phyloP scores from a whole-genome alignment of 257 asterid species.

The Nicotiana undulata region DNA sequence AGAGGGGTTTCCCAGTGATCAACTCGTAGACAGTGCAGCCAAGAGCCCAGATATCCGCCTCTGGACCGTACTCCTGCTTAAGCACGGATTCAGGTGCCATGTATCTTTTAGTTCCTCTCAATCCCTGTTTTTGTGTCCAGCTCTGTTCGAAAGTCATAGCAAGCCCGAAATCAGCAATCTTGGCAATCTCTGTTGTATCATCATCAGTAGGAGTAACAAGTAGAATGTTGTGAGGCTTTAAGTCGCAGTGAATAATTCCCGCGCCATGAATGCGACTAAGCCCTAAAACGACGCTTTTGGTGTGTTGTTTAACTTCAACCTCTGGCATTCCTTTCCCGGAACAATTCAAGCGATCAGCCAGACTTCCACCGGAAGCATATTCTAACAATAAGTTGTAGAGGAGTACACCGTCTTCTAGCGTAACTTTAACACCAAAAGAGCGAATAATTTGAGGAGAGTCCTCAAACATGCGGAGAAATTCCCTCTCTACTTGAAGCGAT shows the following conservation, averaged over 20 bases:
- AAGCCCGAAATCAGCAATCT: slow-evolving; percentile 9
- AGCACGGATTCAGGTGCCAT: slow-evolving; percentile 12
- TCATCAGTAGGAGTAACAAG: background rate
- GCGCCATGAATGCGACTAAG: no score
- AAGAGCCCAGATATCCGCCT: slow-evolving; percentile 16
- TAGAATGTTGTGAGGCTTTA: slow-evolving; percentile 11
- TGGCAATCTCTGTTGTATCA: background rate
- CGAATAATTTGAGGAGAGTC: background rate
- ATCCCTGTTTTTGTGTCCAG: background rate
- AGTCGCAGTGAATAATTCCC: no score
- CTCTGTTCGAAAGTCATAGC: background rate
- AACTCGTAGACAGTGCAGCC: slow-evolving; percentile 13
- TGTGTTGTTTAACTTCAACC: no score
- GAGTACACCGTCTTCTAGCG: background rate
- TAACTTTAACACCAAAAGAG: slow-evolving; percentile 2
- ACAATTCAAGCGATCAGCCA: no score
- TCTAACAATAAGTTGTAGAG: no score
- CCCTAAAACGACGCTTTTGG: no score
- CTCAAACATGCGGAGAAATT: background rate
- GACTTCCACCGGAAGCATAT: no score
- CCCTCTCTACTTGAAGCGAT: background rate
- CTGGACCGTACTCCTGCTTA: background rate
- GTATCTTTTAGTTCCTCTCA: background rate
- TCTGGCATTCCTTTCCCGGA: no score
- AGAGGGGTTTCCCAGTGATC: background rate